Evolutionary conservation across 306 rosid genomes (phyloP), one percentile per base, ranked within the genome.

Genomic region (Ammopiptanthus mongolicus): DNA sequence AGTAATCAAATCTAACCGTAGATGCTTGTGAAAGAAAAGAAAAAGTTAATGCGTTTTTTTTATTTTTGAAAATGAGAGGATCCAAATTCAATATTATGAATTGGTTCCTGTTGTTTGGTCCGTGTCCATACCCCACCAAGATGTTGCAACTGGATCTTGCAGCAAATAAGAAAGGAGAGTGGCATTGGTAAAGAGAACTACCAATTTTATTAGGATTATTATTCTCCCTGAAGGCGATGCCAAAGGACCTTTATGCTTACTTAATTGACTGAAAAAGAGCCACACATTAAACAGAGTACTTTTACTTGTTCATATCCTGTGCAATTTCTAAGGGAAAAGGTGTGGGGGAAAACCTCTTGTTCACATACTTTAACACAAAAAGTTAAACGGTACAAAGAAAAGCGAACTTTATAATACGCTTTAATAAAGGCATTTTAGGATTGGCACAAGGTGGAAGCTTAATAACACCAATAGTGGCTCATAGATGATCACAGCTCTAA

Each of bases 331-430:
- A 8, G 3, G 41, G 53, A 7, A 53, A 65, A 9, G 6, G 23
- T 14, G 50, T 8, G 56, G 4, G 47, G 47, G 47, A 41, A 41
- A 41, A 41, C 5, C 47, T 41, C n/a, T 9, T 10, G 53, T n/a
- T 0, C 7, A 17, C 21, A 28, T 28, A 46, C 44, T 73, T 73
- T 73, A 59, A 17, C 5, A 15, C 58, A 10, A 72, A 64, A 65
- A 3, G 46, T 28, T 11, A 21, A 48, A 42, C 1, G 2, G 68
- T 11, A n/a, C 12, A 63, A 56, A 60, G 76, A 41, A 31, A 72
- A 73, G 44, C 69, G 22, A 44, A 17, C 72, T 75, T 75, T 75
- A 22, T 34, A 39, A 31, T 44, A 7, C 23, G 23, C 71, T 74
- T 73, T 59, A 41, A 42, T n/a, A 73, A 73, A 42, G 47, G 33